Evolutionary conservation across 371 early-diverging fungal genomes (phyloP).

Genomic region (Lichtheimia ornata): DNA sequence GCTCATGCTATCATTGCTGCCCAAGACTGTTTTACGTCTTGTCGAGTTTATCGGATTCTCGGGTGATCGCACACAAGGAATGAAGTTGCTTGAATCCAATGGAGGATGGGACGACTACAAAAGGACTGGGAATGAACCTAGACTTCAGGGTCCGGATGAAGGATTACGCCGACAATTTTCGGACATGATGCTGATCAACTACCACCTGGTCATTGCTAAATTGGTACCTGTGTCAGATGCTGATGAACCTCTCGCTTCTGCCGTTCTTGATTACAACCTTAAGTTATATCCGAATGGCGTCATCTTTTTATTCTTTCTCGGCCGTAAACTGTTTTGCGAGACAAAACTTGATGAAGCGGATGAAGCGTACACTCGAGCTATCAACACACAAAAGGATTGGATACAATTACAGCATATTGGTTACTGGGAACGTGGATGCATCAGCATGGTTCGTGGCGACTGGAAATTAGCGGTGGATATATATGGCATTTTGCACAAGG

Average conservation of each 20-base stretch:
- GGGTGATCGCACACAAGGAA: slow-evolving; percentile 59
- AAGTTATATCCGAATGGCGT: slow-evolving; percentile 54
- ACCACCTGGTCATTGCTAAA: slow-evolving; percentile 65
- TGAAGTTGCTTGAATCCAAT: slow-evolving; percentile 58
- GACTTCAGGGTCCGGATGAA: slow-evolving; percentile 27
- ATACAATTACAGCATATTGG: slow-evolving; percentile 67
- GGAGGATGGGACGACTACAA: slow-evolving; percentile 41
- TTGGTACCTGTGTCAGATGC: slow-evolving; percentile 53
- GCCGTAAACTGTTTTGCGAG: slow-evolving; percentile 47
- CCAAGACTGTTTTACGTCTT: slow-evolving; percentile 56
- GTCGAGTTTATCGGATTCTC: slow-evolving; percentile 72
- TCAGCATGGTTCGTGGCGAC: slow-evolving; percentile 37
- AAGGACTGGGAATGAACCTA: slow-evolving; percentile 9
- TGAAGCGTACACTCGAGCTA: slow-evolving; percentile 33
- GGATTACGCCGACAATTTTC: slow-evolving; percentile 55
- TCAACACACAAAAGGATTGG: slow-evolving; percentile 58
- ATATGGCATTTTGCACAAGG: slow-evolving; percentile 53
- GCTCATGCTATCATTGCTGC: slow-evolving; percentile 66
- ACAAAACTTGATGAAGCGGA: slow-evolving; percentile 50
- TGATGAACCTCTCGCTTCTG: slow-evolving; percentile 38
- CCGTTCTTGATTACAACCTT: slow-evolving; percentile 37
- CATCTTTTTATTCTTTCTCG: slow-evolving; percentile 62
- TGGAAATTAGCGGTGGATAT: slow-evolving; percentile 53
- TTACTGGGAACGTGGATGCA: slow-evolving; percentile 67
- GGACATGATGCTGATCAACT: slow-evolving; percentile 55